These are phyloP conservation scores for Mycosarcoma maydis DNA, from an alignment of 1,284 basidiomycete species.

Conservation along the genomic window DNA sequence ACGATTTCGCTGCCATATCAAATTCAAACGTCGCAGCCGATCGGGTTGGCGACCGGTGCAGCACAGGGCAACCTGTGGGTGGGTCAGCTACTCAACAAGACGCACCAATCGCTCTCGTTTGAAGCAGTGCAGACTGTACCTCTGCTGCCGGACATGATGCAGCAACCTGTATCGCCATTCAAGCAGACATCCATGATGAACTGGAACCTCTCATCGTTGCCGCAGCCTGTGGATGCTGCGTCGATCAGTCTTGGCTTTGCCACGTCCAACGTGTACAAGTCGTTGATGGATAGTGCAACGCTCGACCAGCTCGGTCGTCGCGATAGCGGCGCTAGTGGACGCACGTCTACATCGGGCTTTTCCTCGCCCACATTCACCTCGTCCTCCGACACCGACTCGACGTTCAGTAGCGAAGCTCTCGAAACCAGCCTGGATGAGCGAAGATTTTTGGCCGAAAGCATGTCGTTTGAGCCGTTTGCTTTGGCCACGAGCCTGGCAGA, in stretches of 20 bases:
- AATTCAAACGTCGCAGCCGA: constrained; percentile 32
- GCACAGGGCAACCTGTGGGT: constrained; percentile 31
- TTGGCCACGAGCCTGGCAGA: constrained; percentile 15
- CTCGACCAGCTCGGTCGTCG: constrained; percentile 21
- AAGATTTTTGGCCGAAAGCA: constrained; percentile 32
- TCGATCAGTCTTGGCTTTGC: constrained; percentile 17
- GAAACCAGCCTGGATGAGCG: constrained; percentile 22
- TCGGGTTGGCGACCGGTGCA: constrained; percentile 5
- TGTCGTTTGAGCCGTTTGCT: constrained; percentile 37
- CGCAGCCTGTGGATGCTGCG: constrained; percentile 20
- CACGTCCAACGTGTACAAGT: constrained; percentile 1
- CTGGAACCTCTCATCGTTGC: constrained; percentile 26
- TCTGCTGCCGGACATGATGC: constrained; percentile 15
- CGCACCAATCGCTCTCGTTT: constrained; percentile 8
- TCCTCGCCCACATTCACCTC: constrained; percentile 35
- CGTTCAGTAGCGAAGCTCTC: constrained; percentile 26
- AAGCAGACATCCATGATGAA: constrained; percentile 43
- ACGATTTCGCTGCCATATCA: constrained; percentile 26
- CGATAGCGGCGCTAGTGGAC: constrained; percentile 7
- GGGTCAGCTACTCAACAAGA: constrained; percentile 39
- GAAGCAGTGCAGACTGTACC: constrained; percentile 12
- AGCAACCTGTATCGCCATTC: constrained; percentile 43
- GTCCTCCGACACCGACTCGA: constrained; percentile 36
- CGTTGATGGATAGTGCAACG: constrained; percentile 18
- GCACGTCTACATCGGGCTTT: constrained; percentile 18